These are phyloP conservation scores for Endothia cerciana DNA, from an alignment of 2,329 filamentous ascomycete species.

Conservation along the genomic window DNA sequence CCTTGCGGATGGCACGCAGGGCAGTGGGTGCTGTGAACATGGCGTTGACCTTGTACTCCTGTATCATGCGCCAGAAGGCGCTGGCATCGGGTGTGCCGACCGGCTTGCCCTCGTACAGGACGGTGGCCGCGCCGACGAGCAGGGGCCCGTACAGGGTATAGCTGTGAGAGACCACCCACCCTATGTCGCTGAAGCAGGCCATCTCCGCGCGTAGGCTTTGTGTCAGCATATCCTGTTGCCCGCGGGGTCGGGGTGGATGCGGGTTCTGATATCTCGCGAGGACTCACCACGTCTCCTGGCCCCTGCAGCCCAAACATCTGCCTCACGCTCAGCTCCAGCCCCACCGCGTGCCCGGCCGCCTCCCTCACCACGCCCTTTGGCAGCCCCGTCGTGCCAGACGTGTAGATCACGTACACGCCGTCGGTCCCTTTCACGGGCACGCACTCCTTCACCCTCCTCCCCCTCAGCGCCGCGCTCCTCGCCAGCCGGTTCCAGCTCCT, in stretches of 20 bases:
- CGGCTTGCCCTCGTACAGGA: constrained; percentile 94
- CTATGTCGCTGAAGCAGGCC: constrained; percentile 68
- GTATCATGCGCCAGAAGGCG: constrained; percentile 84
- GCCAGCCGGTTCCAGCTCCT: constrained; percentile 79
- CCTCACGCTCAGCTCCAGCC: constrained; percentile 78
- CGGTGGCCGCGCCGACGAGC: constrained; percentile 80
- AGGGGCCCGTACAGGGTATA: constrained; percentile 92
- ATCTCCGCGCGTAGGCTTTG: constrained; percentile 34
- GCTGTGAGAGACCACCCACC: constrained; percentile 79
- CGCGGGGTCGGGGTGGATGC: too few species aligned
- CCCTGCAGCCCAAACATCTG: constrained; percentile 84
- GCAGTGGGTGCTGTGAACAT: constrained; percentile 89
- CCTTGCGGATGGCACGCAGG: constrained; percentile 82
- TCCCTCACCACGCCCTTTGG: constrained; percentile 85
- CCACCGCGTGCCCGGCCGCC: constrained; percentile 85
- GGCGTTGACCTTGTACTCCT: constrained; percentile 82
- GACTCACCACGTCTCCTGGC: constrained; percentile 70
- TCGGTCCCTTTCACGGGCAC: constrained; percentile 81
- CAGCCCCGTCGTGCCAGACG: constrained; percentile 78
- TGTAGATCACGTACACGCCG: constrained; percentile 89
- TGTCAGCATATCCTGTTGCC: constrained; percentile 13
- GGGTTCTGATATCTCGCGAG: too few species aligned
- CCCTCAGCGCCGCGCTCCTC: constrained; percentile 69
- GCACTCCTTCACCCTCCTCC: constrained; percentile 61
- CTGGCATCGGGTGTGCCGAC: constrained; percentile 86